phyloP scores from a whole-genome alignment of 2,329 filamentous ascomycete species.

The Trichoderma semiorbis region DNA sequence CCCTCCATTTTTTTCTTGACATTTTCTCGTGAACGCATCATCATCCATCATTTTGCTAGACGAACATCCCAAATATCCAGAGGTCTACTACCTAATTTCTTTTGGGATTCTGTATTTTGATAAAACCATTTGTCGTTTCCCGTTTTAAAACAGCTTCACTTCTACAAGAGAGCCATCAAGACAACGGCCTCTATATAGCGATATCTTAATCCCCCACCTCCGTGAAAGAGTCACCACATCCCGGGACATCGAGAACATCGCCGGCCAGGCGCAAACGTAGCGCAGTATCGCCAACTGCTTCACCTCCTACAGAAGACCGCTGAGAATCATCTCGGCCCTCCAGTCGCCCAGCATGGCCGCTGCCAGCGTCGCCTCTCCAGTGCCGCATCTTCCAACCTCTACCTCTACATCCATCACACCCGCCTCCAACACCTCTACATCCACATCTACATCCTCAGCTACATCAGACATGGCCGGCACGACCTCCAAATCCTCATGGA shows the following conservation, averaged over 20 bases:
- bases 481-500: conserved; percentile 34
- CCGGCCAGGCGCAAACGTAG: neutral
- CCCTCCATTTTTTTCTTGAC: neutral
- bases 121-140: neutral
- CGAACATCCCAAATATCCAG: neutral
- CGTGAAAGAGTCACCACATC: neutral
- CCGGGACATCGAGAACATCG: neutral
- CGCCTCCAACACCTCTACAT: neutral
- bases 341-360: conserved; percentile 4
- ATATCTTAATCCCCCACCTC: neutral
- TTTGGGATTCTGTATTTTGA: neutral
- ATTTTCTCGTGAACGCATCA: neutral
- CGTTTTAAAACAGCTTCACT: neutral
- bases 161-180: neutral
- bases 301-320: neutral
- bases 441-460: neutral
- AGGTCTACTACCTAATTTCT: neutral
- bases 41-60: neutral
- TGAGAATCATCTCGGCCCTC: neutral
- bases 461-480: neutral
- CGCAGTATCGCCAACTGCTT: neutral
- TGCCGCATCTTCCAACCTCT: neutral
- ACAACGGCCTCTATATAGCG: neutral
- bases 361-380: neutral
- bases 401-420: neutral